Evolutionary conservation across 2,329 filamentous ascomycete species (phyloP).

Genomic region (Penicillium sp.): DNA sequence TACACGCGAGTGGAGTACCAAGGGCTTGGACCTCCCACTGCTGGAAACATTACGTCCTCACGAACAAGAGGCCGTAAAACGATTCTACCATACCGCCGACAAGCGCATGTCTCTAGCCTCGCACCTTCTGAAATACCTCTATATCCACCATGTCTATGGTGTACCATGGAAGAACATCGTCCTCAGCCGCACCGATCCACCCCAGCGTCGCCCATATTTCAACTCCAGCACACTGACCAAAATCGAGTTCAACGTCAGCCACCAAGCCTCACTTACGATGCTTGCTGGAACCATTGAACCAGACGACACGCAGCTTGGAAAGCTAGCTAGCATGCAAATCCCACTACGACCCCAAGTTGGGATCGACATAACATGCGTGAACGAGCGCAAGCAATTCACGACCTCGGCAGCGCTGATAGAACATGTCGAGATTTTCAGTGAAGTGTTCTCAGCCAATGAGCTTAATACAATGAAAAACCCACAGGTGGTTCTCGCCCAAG

Average conservation of each 20-base stretch:
- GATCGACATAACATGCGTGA: constrained; percentile 59
- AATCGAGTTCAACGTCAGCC: constrained; percentile 61
- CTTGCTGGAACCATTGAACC: constrained; percentile 48
- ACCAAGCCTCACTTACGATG: constrained; percentile 59
- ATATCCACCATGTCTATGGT: constrained; percentile 51
- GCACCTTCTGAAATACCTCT: constrained; percentile 57
- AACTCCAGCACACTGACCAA: constrained; percentile 37
- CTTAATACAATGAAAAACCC: constrained; percentile 52
- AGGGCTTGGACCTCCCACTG: constrained; percentile 34
- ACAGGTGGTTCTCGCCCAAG: constrained; percentile 8
- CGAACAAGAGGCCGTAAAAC: constrained; percentile 48
- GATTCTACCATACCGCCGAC: constrained; percentile 52
- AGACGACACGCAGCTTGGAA: constrained; percentile 1
- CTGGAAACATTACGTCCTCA: constrained; percentile 38
- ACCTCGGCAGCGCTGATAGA: constrained; percentile 48
- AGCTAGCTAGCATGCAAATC: background rate
- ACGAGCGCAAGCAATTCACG: constrained; percentile 43
- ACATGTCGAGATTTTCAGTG: constrained; percentile 56
- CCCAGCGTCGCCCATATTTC: constrained; percentile 50
- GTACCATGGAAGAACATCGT: constrained; percentile 55
- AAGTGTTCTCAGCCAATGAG: constrained; percentile 56
- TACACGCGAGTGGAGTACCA: constrained; percentile 31
- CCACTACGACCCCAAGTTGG: constrained; percentile 44
- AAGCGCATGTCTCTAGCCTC: constrained; percentile 58
- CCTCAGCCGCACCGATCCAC: constrained; percentile 49